Base-by-base conservation (phyloP, 371 early-diverging fungal species). In the Mucor circinelloides region DNA sequence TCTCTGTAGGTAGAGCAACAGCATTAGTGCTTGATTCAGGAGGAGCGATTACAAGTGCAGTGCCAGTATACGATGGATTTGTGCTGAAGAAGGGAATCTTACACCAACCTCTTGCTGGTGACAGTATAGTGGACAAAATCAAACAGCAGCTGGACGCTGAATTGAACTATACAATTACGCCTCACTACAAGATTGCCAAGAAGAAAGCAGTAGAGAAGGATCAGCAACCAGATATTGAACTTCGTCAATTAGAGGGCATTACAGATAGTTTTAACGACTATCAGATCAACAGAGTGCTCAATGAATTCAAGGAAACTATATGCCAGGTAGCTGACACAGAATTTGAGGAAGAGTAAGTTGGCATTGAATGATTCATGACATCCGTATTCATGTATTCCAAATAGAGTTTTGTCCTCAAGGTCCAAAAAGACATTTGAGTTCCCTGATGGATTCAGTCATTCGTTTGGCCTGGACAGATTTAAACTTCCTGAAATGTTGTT, bases 61-160 rank as follows among this genome's bases (percentile, higher is more conserved):
- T 93, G 3, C 98, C 99, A 25, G 98, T 99, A 0, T 92, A 88
- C 71, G 99, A 99, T 70, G 99, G 99, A 44, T 97, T 92, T 76
- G 94, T 94, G 7, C 72, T 99, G 38, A 93, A 93, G 42, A 96
- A 96, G 81, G 94, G 92, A 17, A 86, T 95, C 19, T 78, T 87
- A 69, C 88, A 90, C 40, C 92, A 93, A 70, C 75, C 87, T 6
- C 59, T 95, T 42, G 98, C 90, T 42, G 98, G 97, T 52, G 90
- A 97, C 68, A 78, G 88, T 7, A 68, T 98, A 1, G 91, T 94
- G 9, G 77, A 88, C 40, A 90, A 93, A 72, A 89, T 93, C 15
- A 70, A 89, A 23, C 83, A 85, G 36, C 84, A 87, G 59, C 83
- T 97, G 40, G 72, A 87, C 67, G 64, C 67, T 4, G 84, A 85